Evolutionary conservation across 306 rosid species (phyloP), one percentile per base, ranked within the genome.

Genomic region (Luffa aegyptiaca): DNA sequence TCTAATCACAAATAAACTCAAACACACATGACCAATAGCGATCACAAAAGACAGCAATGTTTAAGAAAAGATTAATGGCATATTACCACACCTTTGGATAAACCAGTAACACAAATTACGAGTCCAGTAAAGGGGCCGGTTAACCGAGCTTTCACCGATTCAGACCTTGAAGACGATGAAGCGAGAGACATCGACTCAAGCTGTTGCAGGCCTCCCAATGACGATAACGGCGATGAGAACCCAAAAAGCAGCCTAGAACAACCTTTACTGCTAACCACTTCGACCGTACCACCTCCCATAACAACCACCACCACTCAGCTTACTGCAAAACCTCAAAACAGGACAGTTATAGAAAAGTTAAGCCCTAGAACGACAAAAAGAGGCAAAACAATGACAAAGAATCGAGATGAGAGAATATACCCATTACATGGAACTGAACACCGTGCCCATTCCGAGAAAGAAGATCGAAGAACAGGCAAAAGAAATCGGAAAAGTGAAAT

Each of bases 41-140:
- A 71, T 39, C 76, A 64, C 41, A 78, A 82, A 68, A 79, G 5
- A 2, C 31, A 48, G 16, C 4, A 74, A 14, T 3, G 14, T 13
- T 46, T 42, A 72, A 58, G 79, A 81, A 76, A 80, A 14, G 48
- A 63, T 5, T 31, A 12, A 64, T 14, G 56, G 2, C 74, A 48
- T 44, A 84, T 71, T 36, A 61, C 42, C 78, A 76, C 41, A 96
- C 99, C 99, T 89, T 90, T 96, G 76, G 99, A 93, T 51, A 96
- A 83, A 41, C 99, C 99, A 58, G 99, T 96, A 59, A 96, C 99
- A 57, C 99, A 96, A 46, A 96, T 90, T 81, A 90, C 85, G 12
- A 96, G 98, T 68, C 96, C 94, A 80, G 87, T 76, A 81, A 96
- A 96, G 68, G 98, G 97, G 72, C 91, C 87, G 53, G 59, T 75